Base-by-base conservation (phyloP, 2,329 filamentous ascomycete species). In the Fusarium paranaense region DNA sequence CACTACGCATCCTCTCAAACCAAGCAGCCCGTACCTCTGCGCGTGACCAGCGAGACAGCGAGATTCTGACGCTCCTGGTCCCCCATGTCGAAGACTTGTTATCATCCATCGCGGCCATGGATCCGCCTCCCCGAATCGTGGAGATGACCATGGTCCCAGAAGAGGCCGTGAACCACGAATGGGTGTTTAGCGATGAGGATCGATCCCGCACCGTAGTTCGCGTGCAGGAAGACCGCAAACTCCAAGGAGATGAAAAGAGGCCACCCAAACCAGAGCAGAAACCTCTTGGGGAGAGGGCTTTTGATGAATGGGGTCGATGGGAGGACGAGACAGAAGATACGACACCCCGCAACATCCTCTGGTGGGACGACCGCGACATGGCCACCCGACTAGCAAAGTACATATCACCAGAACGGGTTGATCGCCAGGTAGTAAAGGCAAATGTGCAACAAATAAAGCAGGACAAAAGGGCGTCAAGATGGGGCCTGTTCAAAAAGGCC, bases 361-460 rank as follows among this genome's bases (percentile, higher is more conserved):
- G 87, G 86, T 89, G 86, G 84, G 73, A 71, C 2, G 86, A 89
- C 56, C 86, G 86, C 65, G 78, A 76, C 3, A 83, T 87, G 83
- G 87, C 87, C 0, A 71, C 69, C 9, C 83, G 87, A 1, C 76
- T 89, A 13, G 86, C 86, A 13, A 79, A 72, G 5, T 82, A 85
- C 61, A 76, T 89, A 4, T 83, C 85, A 67, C 86, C 86, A 0
- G 72, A 80, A 13, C 33, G 58, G 2, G 37, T 80, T 4, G 77
- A 81, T 37, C 75, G 79, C 8, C 77, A 75, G n/a, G 73, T 78
- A 0, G 79, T 83, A 11, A 80, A 80, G 57, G 74, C 71, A 1
- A 77, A 78, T 1, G 78, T 81, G 0, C 80, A 82, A 45, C 78
- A 81, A 33, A 77, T 76, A 18, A 81, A 79, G 61, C 80, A 80